These are phyloP conservation scores for Sporothrix luriei DNA, from an alignment of 2,329 filamentous ascomycete genomes.

Conservation along the genomic window DNA sequence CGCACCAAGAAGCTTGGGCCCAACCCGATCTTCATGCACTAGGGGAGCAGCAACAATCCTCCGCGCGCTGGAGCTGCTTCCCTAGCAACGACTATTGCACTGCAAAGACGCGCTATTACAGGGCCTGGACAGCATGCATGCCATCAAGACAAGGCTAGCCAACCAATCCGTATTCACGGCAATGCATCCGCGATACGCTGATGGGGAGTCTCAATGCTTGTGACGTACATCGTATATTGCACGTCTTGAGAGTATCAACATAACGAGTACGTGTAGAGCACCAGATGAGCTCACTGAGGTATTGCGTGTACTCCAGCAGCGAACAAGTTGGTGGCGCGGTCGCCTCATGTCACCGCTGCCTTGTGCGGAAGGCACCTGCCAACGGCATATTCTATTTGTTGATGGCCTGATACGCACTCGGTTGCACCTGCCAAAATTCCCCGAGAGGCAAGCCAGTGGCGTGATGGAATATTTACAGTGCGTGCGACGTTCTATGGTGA, in stretches of 20 bases:
- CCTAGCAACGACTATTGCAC: constrained; percentile 18
- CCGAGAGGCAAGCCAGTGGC: background rate
- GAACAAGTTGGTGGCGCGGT: too few relatives aligned
- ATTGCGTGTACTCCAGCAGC: background rate
- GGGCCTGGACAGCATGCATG: background rate
- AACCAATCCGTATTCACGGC: constrained; percentile 12
- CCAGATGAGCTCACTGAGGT: background rate
- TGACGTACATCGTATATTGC: constrained; percentile 8
- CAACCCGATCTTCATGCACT: constrained; percentile 11
- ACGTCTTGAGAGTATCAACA: background rate
- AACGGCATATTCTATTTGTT: too few relatives aligned
- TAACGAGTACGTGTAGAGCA: too few relatives aligned
- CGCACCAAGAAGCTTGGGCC: background rate
- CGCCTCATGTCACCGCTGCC: too few relatives aligned
- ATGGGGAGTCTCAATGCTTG: background rate
- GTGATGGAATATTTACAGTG: background rate
- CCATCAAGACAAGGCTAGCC: background rate
- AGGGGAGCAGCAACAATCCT: constrained; percentile 6
- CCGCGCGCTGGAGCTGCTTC: constrained; percentile 19
- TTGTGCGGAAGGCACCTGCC: background rate
- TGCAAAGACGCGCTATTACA: background rate
- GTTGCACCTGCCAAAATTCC: constrained; percentile 1
- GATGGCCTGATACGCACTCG: background rate
- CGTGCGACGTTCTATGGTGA: background rate
- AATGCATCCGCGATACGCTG: background rate